phyloP scores from a whole-genome alignment of 768 basidiomycete species.

The Kwoniella dejecticola region DNA sequence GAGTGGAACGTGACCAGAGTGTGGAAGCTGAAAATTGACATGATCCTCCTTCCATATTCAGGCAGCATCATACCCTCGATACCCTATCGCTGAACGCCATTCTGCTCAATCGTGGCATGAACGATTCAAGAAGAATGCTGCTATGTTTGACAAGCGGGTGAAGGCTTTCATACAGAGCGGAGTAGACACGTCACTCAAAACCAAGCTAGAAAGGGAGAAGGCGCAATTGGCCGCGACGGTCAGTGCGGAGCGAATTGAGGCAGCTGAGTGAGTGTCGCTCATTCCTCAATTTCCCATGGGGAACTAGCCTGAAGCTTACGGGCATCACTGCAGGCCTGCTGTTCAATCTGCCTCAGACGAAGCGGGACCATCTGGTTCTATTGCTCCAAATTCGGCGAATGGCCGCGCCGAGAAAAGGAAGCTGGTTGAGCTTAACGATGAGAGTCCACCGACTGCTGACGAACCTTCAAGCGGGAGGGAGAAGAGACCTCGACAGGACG shows the following conservation, averaged over 20 bases:
- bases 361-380: constrained; percentile 1
- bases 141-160: constrained; percentile 21
- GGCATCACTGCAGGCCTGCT: no score
- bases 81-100: constrained; percentile 33
- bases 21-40: no score
- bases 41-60: not conserved
- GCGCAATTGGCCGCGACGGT: not conserved
- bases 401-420: not conserved
- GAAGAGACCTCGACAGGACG: no score
- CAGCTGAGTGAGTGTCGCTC: not conserved
- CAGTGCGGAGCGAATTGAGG: not conserved
- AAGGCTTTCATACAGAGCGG: constrained; percentile 15
- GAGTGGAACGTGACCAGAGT: no score
- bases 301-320: no score
- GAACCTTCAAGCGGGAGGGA: not conserved
- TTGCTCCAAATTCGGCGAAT: not conserved
- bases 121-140: constrained; percentile 44
- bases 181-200: constrained; percentile 37
- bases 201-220: constrained; percentile 32
- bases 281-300: no score
- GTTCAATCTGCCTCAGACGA: no score
- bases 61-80: constrained; percentile 7
- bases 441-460: not conserved
- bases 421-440: constrained; percentile 15
- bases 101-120: constrained; percentile 49